Percentiles rank a stretch among this genome's conserved stretches.
Evolutionary conservation across 495 filamentous ascomycete genomes (phyloP).

Genomic region (Lepraria neglecta): DNA sequence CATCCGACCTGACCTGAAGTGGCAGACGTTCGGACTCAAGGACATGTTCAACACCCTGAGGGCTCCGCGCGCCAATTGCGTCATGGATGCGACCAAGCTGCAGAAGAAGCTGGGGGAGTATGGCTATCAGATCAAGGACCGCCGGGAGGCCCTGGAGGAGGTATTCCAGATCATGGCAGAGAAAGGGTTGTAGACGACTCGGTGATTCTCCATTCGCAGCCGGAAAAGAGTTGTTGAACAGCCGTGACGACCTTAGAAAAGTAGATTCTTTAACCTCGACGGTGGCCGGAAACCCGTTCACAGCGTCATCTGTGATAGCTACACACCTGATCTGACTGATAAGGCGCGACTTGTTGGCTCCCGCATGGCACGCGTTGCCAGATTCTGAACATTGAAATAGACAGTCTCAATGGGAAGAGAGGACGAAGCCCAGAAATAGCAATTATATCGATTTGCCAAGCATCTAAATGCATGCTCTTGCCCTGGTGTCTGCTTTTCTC

Average conservation of each 20-base stretch:
- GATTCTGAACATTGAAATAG: no score
- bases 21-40: background rate
- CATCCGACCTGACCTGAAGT: constrained; percentile 1
- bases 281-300: no score
- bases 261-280: no score
- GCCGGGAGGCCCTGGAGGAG: background rate
- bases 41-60: background rate
- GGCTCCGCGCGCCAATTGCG: constrained; percentile 1
- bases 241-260: constrained; percentile 1
- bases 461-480: no score
- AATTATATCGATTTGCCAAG: no score
- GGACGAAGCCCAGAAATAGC: no score
- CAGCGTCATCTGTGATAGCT: no score
- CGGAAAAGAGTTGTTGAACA: background rate
- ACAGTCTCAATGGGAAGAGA: no score
- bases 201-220: background rate
- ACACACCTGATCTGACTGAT: no score
- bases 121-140: background rate
- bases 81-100: background rate
- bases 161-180: background rate
- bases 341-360: no score
- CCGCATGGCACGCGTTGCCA: no score
- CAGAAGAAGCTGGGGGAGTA: constrained; percentile 1
- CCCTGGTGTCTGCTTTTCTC: no score
- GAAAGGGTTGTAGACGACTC: constrained; percentile 1